A percentile compares a stretch with the other conserved stretches of the same genome.
These are phyloP conservation scores for Nitzschia putrida DNA, from an alignment of 108 stramenopile genomes.

Conservation along the genomic window DNA sequence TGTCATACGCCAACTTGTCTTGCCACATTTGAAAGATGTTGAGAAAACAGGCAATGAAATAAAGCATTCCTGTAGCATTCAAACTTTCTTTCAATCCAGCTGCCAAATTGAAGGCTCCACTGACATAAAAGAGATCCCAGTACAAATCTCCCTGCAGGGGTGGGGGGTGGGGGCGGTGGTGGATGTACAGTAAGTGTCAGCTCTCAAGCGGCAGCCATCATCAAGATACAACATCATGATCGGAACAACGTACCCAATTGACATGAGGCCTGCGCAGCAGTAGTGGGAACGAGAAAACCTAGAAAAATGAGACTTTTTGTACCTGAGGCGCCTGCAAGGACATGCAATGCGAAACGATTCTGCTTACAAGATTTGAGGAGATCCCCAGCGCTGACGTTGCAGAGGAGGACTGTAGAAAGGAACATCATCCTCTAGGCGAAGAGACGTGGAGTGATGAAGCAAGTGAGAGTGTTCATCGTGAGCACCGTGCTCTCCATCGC, in stretches of 20 bases:
- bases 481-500: no score
- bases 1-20: conserved; percentile 22
- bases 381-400: conserved; percentile 16
- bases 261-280: conserved; percentile 13
- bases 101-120: conserved; percentile 39
- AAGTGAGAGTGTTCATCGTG: neutral
- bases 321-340: neutral
- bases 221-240: no score
- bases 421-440: neutral
- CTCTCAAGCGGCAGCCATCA: no score
- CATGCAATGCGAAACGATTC: neutral
- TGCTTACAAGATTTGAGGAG: conserved; percentile 4
- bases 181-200: no score
- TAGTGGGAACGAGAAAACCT: neutral
- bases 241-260: conserved; percentile 25
- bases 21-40: conserved; percentile 31
- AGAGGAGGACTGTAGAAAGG: conserved; percentile 11
- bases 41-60: conserved; percentile 28
- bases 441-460: neutral
- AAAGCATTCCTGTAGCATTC: conserved; percentile 22
- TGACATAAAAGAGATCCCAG: conserved; percentile 48
- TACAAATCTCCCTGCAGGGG: conserved; percentile 40
- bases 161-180: no score
- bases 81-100: conserved; percentile 3
- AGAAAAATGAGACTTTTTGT: neutral